Conservation (phyloP, 805 yeast genomes). For the Lachancea thermotolerans region DNA sequence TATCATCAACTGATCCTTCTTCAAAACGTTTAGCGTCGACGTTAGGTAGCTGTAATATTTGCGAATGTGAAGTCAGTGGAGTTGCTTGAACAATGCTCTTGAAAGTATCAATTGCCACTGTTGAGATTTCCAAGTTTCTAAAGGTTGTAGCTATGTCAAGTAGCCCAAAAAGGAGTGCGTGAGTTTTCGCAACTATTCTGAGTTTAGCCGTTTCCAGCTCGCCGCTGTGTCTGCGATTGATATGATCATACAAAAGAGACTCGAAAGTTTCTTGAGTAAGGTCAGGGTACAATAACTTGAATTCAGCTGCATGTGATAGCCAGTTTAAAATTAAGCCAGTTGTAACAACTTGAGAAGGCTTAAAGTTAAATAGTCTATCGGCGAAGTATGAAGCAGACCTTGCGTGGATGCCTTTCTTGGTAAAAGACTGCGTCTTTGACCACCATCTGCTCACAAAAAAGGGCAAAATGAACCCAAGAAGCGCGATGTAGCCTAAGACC, state of each 20-base stretch:
- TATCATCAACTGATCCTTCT: slow-evolving; percentile 22
- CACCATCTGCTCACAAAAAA: slow-evolving; percentile 83
- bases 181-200: slow-evolving; percentile 54
- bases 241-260: slow-evolving; percentile 47
- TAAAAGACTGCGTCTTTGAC: slow-evolving; percentile 70
- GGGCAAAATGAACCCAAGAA: slow-evolving; percentile 78
- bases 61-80: slow-evolving; percentile 46
- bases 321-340: slow-evolving; percentile 50
- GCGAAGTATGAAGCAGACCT: slow-evolving; percentile 77
- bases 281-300: slow-evolving; percentile 37
- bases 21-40: slow-evolving; percentile 45
- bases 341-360: slow-evolving; percentile 58
- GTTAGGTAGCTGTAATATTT: slow-evolving; percentile 75
- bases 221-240: slow-evolving; percentile 42
- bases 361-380: slow-evolving; percentile 63
- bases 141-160: slow-evolving; percentile 78
- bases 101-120: slow-evolving; percentile 56
- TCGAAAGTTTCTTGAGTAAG: slow-evolving; percentile 42
- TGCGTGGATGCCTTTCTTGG: slow-evolving; percentile 76
- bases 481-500: slow-evolving; percentile 52
- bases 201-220: slow-evolving; percentile 38
- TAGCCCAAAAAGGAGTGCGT: slow-evolving; percentile 60
- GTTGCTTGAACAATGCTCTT: slow-evolving; percentile 75
- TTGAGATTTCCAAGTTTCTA: slow-evolving; percentile 61
- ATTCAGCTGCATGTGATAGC: slow-evolving; percentile 64